These are phyloP conservation scores for Orbilia blumenaviensis DNA, from an alignment of 2,329 filamentous ascomycete species.

Conservation along the genomic window DNA sequence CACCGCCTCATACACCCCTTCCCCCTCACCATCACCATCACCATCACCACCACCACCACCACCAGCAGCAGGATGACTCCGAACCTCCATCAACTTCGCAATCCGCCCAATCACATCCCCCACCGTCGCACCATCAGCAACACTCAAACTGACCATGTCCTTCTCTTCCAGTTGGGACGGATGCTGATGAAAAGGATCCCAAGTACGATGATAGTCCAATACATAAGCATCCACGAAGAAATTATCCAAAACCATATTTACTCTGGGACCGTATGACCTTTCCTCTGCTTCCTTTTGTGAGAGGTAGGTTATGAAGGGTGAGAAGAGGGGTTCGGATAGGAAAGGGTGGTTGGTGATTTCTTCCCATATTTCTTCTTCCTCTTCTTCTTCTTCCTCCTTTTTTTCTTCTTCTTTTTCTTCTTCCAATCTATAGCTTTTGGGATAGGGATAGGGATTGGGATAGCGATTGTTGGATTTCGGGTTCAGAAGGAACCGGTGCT, in stretches of 20 bases:
- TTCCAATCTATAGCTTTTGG: no score
- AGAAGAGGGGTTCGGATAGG: constrained; percentile 8
- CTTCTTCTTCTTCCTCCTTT: not conserved
- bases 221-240: not conserved
- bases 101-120: not conserved
- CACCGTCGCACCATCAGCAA: not conserved
- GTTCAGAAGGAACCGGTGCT: not conserved
- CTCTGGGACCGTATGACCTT: not conserved
- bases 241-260: not conserved
- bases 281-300: not conserved
- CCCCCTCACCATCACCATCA: no score
- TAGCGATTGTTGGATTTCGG: no score
- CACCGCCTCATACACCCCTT: not conserved
- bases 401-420: not conserved
- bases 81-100: not conserved
- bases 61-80: no score
- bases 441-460: not conserved
- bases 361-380: not conserved
- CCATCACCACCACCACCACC: no score
- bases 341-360: not conserved
- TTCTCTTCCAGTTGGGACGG: no score
- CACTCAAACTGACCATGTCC: no score
- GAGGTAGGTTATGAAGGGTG: constrained; percentile 1
- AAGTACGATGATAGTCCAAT: not conserved
- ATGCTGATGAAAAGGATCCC: no score